Percentiles rank a stretch among this genome's conserved stretches.
phyloP scores from a whole-genome alignment of 257 asterid species.

The Scutellaria baicalensis region DNA sequence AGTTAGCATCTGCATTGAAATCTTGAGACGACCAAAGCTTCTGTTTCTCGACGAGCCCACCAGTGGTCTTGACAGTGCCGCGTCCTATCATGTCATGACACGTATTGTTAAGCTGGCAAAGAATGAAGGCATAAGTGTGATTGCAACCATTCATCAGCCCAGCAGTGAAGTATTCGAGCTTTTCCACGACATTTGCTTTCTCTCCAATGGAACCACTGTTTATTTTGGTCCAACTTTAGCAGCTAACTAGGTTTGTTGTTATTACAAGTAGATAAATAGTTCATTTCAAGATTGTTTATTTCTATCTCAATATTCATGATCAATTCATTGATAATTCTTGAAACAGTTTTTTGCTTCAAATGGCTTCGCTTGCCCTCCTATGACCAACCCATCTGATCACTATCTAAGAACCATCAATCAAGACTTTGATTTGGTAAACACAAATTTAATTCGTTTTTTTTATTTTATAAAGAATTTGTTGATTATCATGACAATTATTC shows the following conservation, averaged over 20 bases:
- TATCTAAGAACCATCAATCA: constrained; percentile 41
- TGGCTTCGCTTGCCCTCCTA: constrained; percentile 37
- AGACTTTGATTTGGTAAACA: constrained; percentile 26
- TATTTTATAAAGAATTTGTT: no score
- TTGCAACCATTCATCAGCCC: constrained; percentile 49
- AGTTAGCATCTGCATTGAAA: constrained; percentile 41
- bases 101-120: constrained; percentile 25
- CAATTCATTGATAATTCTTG: no score
- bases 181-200: constrained; percentile 39
- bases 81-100: constrained; percentile 41
- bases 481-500: no score
- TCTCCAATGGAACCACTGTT: constrained; percentile 31
- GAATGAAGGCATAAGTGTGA: constrained; percentile 21
- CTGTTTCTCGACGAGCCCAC: constrained; percentile 54
- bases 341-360: constrained; percentile 31
- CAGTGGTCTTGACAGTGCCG: constrained; percentile 51
- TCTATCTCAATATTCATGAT: no score
- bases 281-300: no score
- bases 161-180: constrained; percentile 39
- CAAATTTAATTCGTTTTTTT: no score
- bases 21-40: constrained; percentile 37
- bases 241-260: constrained; percentile 31
- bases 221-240: constrained; percentile 36
- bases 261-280: no score
- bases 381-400: constrained; percentile 50